Conservation (phyloP, 179 eudicot species). For the Beta macrorhiza region DNA sequence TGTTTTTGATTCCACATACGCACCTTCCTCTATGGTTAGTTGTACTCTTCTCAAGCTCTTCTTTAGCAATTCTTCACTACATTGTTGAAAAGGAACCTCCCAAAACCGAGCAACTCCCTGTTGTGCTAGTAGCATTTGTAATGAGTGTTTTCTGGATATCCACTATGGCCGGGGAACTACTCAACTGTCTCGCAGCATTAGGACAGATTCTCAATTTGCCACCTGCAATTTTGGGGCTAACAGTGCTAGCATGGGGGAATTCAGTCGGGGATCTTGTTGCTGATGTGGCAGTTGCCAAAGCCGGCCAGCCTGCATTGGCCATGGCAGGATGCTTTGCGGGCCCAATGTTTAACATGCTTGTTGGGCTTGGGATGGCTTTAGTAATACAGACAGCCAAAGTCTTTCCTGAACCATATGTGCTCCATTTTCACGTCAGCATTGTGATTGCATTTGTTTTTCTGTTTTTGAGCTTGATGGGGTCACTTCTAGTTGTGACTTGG, state of each 20-base stretch:
- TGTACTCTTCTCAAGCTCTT: constrained; percentile 60
- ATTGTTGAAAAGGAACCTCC: constrained; percentile 79
- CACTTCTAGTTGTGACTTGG: constrained; percentile 83
- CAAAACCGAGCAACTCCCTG: constrained; percentile 61
- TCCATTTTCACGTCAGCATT: constrained; percentile 76
- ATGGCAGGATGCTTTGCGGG: constrained; percentile 99
- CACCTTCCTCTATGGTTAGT: constrained; percentile 83
- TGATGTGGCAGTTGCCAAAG: constrained; percentile 93
- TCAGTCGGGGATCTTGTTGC: constrained; percentile 98
- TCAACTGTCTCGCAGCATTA: constrained; percentile 80
- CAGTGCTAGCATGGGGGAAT: constrained; percentile 97
- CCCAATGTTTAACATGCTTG: constrained; percentile 96
- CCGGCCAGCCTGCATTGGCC: constrained; percentile 98
- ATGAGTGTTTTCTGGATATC: constrained; percentile 99
- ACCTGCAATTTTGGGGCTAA: constrained; percentile 78
- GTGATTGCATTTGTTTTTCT: constrained; percentile 89
- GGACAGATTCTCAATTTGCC: constrained; percentile 74
- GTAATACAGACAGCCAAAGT: constrained; percentile 66
- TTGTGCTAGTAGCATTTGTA: constrained; percentile 58
- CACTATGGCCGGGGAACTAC: constrained; percentile 80
- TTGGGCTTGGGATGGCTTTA: constrained; percentile 87
- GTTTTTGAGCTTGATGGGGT: constrained; percentile 92
- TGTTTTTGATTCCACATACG: constrained; percentile 53
- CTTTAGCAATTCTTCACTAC: constrained; percentile 68
- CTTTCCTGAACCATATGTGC: constrained; percentile 73